Evolutionary conservation across 768 basidiomycete species (phyloP).

Genomic region (Rhizopogon vulgaris): DNA sequence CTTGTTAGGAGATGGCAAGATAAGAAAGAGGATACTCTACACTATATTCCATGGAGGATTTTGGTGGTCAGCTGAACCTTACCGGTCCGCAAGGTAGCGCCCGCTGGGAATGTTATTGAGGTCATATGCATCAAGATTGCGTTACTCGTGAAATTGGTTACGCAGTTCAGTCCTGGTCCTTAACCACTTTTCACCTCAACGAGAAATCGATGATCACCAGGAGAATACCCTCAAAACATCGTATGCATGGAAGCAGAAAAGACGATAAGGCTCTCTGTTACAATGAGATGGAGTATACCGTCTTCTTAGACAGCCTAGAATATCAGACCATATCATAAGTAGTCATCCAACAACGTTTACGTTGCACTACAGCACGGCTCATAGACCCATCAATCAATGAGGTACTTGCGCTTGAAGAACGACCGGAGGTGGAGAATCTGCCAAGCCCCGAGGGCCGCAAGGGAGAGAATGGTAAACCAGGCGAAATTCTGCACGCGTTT

Average conservation of each 20-base stretch:
- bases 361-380: not conserved
- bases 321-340: not conserved
- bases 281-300: not conserved
- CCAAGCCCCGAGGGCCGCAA: constrained; percentile 83
- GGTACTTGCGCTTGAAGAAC: constrained; percentile 95
- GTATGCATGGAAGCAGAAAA: not conserved
- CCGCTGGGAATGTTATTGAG: too few species aligned
- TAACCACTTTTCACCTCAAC: not conserved
- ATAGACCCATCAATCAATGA: constrained; percentile 58
- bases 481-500: constrained; percentile 88
- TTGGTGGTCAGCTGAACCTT: not conserved
- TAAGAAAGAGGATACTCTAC: not conserved
- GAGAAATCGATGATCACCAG: not conserved
- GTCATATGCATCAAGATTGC: not conserved
- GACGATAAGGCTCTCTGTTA: not conserved
- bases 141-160: not conserved
- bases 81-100: not conserved
- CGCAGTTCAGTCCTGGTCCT: too few species aligned
- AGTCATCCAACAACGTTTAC: not conserved
- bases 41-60: too few species aligned
- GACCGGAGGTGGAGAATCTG: constrained; percentile 91
- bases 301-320: too few species aligned
- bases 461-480: constrained; percentile 76
- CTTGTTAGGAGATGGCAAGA: not conserved
- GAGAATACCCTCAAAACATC: not conserved